Base-by-base conservation (phyloP, 768 basidiomycete species). In the Gloeostereum incarnatum region DNA sequence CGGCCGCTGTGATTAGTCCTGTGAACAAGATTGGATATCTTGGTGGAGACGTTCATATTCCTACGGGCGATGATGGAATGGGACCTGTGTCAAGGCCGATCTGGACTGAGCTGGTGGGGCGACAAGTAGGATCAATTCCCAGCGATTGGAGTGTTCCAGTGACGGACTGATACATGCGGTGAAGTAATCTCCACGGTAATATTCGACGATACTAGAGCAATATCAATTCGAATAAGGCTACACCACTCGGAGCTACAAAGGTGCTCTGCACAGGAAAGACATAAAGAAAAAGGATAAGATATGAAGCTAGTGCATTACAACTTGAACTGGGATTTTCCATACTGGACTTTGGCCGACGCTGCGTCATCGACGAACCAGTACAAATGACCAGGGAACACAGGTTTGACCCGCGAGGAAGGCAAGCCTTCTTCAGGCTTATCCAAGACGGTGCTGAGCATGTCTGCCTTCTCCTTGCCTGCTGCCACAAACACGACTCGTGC, bases 301-400 rank as follows among this genome's bases (percentile, higher is more conserved):
- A n/a, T n/a, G n/a, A n/a, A n/a, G n/a, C 20, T 31, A 24, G 16
- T n/a, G 21, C 22, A 10, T 59, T 59, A 83, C 45, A 80, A 53
- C 56, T 73, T 75, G 60, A 83, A 77, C 11, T 64, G 45, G 3
- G 73, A 71, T 57, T 61, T 69, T 9, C 69, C 58, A 52, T 76
- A 83, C 51, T 65, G 50, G 21, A 82, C 69, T 47, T 80, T 75
- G 31, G 60, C 60, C 6, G 80, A 69, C 2, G 96, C 93, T 6
- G 78, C 80, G 34, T 89, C 79, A 60, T 97, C 92, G 24, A 86
- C 79, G 60, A 98, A 98, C 93, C 92, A 98, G 59, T 80, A 92
- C 22, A 96, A 69, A 38, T 85, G 81, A 21, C 94, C 94, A 16
- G 87, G 90, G 44, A 63, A 61, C 3, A 66, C 76, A 2, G 83